Percentiles rank a stretch among this genome's conserved stretches.
These are phyloP conservation scores for Oryza meyeriana DNA, from an alignment of 176 grass and related monocot species.

Conservation along the genomic window DNA sequence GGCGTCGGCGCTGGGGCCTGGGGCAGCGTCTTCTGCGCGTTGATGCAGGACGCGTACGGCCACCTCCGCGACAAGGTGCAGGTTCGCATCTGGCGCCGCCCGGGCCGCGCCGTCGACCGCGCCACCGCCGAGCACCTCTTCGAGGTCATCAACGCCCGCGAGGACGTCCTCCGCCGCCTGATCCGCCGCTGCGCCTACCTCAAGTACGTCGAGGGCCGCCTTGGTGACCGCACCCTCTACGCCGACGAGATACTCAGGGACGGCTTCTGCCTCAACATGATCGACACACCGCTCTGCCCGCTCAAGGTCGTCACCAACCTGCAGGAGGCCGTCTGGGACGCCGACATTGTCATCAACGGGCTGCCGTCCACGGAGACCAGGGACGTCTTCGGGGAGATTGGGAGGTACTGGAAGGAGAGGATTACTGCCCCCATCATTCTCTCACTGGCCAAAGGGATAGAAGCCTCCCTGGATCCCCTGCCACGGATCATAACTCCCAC, in stretches of 20 bases:
- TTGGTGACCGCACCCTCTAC: slow-evolving; percentile 81
- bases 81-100: slow-evolving; percentile 86
- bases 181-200: slow-evolving; percentile 81
- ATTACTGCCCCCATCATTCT: slow-evolving; percentile 65
- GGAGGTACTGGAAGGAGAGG: slow-evolving; percentile 93
- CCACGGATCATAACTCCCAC: slow-evolving; percentile 94
- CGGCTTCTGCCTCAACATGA: slow-evolving; percentile 97
- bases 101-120: slow-evolving; percentile 75
- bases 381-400: slow-evolving; percentile 83
- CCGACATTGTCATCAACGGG: slow-evolving; percentile 92
- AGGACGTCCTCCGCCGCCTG: slow-evolving; percentile 84
- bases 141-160: slow-evolving; percentile 90
- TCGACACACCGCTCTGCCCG: slow-evolving; percentile 89
- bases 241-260: slow-evolving; percentile 96
- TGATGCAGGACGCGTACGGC: slow-evolving; percentile 91
- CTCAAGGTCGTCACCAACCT: slow-evolving; percentile 98
- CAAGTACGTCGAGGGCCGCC: slow-evolving; percentile 89
- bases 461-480: slow-evolving; percentile 75
- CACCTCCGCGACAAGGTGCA: slow-evolving; percentile 91
- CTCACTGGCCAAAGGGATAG: slow-evolving; percentile 93
- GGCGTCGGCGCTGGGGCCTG: slow-evolving; percentile 90
- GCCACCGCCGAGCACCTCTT: slow-evolving; percentile 83
- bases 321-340: slow-evolving; percentile 98
- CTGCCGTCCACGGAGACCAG: slow-evolving; percentile 88
- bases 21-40: slow-evolving; percentile 93